A percentile compares a stretch with the other conserved stretches of the same genome.
phyloP scores from a whole-genome alignment of 257 asterid genomes.

The Nicotiana benthamiana region DNA sequence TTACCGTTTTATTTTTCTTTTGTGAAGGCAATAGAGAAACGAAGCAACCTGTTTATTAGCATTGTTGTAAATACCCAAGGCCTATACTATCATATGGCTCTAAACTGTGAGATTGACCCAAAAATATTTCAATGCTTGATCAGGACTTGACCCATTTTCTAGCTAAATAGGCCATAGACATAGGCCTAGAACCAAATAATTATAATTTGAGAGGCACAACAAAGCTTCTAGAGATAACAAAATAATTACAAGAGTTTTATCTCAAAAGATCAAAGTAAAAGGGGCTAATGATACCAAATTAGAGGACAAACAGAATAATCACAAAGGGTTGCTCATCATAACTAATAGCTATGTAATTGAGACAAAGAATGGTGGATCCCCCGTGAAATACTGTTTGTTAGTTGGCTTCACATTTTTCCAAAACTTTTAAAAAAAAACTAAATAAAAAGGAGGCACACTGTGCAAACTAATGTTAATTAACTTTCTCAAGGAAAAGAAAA shows the following conservation, averaged over 20 bases:
- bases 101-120: too few relatives aligned
- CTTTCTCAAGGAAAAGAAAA: background rate
- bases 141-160: too few relatives aligned
- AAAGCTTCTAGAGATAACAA: background rate
- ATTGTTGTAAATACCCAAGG: too few relatives aligned
- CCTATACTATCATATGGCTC: too few relatives aligned
- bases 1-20: too few relatives aligned
- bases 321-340: background rate
- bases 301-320: background rate
- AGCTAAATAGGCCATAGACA: too few relatives aligned
- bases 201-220: background rate
- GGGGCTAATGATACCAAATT: background rate
- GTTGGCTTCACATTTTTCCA: slow-evolving; percentile 1
- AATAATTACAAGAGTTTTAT: background rate
- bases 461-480: background rate
- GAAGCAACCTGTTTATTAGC: too few relatives aligned
- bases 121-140: too few relatives aligned
- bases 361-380: background rate
- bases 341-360: background rate
- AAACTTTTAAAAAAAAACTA: background rate
- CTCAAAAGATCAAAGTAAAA: background rate
- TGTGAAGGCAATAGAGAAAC: too few relatives aligned
- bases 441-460: background rate
- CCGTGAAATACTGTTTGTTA: background rate
- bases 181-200: too few relatives aligned